Evolutionary conservation across 192 early-diverging fungal species (phyloP).

Genomic region (Entrophospora sp.): DNA sequence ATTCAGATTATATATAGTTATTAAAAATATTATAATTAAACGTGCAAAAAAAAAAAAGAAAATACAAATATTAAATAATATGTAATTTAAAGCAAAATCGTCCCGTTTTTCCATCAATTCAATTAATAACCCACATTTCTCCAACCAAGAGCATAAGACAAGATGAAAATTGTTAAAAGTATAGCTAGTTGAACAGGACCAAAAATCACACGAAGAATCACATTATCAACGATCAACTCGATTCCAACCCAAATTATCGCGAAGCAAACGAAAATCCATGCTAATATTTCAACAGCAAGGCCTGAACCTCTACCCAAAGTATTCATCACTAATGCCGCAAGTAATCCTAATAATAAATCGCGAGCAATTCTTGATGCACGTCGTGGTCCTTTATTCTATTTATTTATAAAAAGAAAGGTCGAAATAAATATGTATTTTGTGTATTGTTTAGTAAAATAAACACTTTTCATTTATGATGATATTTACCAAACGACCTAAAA

Average conservation of each 20-base stretch:
- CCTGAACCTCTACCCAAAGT: constrained; percentile 28
- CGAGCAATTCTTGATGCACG: constrained; percentile 20
- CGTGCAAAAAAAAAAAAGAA: no score
- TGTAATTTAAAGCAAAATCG: no score
- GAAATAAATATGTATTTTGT: no score
- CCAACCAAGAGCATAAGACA: constrained; percentile 11
- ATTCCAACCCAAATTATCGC: neutral
- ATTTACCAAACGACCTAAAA: no score
- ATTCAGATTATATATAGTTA: no score
- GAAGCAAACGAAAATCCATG: constrained; percentile 27
- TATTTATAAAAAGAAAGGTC: no score
- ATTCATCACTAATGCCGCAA: constrained; percentile 26
- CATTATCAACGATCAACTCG: neutral
- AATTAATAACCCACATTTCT: no score
- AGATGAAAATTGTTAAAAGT: constrained; percentile 7
- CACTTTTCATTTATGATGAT: no score
- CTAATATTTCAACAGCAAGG: constrained; percentile 25
- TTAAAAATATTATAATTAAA: no score
- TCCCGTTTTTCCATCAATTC: no score
- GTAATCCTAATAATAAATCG: constrained; percentile 27
- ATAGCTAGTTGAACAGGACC: neutral
- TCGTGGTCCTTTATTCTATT: neutral
- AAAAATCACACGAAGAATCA: neutral
- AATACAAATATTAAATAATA: no score
- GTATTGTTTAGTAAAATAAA: no score